Evolutionary conservation across 495 filamentous ascomycete species (phyloP).

Genomic region (Aspergillus kassunensis): DNA sequence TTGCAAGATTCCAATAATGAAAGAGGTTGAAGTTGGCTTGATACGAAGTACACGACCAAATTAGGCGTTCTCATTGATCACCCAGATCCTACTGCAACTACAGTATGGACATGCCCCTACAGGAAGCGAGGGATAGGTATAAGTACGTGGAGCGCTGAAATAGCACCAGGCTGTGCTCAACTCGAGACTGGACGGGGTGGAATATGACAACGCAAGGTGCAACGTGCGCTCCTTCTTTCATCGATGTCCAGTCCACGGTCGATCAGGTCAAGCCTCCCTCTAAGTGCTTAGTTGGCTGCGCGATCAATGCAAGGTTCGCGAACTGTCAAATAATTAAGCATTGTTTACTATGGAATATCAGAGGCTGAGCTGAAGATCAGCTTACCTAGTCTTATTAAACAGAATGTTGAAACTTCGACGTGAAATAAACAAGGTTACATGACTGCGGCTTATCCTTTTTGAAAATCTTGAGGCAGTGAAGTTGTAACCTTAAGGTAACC

Average conservation of each 20-base stretch:
- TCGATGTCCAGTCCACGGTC: neutral
- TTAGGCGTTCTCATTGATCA: too few species aligned
- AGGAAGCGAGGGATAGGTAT: neutral
- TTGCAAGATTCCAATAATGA: too few species aligned
- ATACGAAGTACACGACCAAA: too few species aligned
- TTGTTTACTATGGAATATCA: too few species aligned
- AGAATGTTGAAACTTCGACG: neutral
- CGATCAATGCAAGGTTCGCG: neutral
- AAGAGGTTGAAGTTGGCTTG: too few species aligned
- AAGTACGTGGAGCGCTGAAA: neutral
- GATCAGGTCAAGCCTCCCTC: neutral
- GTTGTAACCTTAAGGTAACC: constrained; percentile 12
- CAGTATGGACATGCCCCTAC: too few species aligned
- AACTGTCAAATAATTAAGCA: neutral
- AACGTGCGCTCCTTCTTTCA: neutral
- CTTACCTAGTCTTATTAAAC: too few species aligned
- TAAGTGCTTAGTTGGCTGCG: too few species aligned
- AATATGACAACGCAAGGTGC: neutral
- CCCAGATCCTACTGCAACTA: too few species aligned
- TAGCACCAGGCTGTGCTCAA: constrained; percentile 1
- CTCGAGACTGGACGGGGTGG: too few species aligned
- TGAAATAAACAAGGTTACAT: neutral
- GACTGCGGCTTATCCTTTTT: neutral
- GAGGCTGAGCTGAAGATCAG: constrained; percentile 2
- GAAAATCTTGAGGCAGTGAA: neutral